phyloP scores from a whole-genome alignment of 345 rosid species.

The Citrus medica region DNA sequence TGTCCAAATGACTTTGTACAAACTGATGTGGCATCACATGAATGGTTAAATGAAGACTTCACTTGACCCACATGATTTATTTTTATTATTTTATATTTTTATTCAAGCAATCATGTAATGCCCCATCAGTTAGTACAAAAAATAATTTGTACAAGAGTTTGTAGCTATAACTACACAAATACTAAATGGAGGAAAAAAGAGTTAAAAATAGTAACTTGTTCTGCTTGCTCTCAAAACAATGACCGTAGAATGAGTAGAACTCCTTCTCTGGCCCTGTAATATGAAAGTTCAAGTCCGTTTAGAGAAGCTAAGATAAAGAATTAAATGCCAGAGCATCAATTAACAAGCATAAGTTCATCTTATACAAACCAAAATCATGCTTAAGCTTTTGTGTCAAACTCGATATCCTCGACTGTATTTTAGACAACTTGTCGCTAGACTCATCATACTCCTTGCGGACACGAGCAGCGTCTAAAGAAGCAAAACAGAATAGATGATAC shows the following conservation, averaged over 20 bases:
- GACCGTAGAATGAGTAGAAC: constrained; percentile 80
- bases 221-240: constrained; percentile 85
- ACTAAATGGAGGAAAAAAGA: background rate
- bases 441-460: constrained; percentile 83
- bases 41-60: too few relatives aligned
- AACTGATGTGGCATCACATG: too few relatives aligned
- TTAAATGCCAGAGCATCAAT: background rate
- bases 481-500: constrained; percentile 18
- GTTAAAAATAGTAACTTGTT: constrained; percentile 52
- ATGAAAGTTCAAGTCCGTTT: constrained; percentile 20
- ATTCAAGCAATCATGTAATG: too few relatives aligned
- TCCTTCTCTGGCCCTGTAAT: constrained; percentile 81
- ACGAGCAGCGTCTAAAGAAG: constrained; percentile 66
- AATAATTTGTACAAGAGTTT: too few relatives aligned
- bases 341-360: constrained; percentile 10
- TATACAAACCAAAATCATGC: constrained; percentile 80
- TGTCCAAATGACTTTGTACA: too few relatives aligned
- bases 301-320: constrained; percentile 22
- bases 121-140: too few relatives aligned
- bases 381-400: constrained; percentile 73
- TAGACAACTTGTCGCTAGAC: constrained; percentile 65
- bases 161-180: too few relatives aligned
- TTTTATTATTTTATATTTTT: too few relatives aligned
- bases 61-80: too few relatives aligned
- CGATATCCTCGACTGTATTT: constrained; percentile 81